Percentiles rank a stretch among this genome's conserved stretches.
Evolutionary conservation across 768 basidiomycete species (phyloP).

Genomic region (Neoboletus magnificus): DNA sequence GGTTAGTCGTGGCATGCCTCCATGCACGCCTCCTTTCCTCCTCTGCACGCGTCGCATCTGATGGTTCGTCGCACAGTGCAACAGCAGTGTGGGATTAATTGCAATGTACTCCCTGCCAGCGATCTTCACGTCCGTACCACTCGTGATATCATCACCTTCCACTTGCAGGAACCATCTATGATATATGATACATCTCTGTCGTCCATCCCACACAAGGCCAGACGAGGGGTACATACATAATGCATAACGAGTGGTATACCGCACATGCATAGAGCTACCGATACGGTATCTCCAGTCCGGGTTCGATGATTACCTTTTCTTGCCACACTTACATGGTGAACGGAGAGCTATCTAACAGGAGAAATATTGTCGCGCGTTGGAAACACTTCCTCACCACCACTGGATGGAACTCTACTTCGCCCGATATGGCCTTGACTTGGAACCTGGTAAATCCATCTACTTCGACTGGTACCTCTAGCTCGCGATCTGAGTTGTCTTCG

Average conservation of each 20-base stretch:
- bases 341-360: background rate
- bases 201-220: too few relatives aligned
- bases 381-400: too few relatives aligned
- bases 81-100: slow-evolving; percentile 62
- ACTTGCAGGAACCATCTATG: background rate
- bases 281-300: background rate
- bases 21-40: too few relatives aligned
- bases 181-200: slow-evolving; percentile 6
- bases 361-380: too few relatives aligned
- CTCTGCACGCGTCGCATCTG: background rate
- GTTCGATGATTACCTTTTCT: background rate
- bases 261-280: too few relatives aligned
- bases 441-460: too few relatives aligned
- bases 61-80: slow-evolving; percentile 37
- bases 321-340: background rate
- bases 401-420: too few relatives aligned
- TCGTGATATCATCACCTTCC: background rate
- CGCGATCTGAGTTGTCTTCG: too few relatives aligned
- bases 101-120: background rate
- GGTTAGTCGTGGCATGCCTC: slow-evolving; percentile 40
- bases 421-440: too few relatives aligned
- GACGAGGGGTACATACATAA: too few relatives aligned
- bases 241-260: too few relatives aligned
- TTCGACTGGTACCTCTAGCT: too few relatives aligned
- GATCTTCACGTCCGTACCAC: background rate